Conservation (phyloP, 805 yeast species). For the Ogataea sp. region DNA sequence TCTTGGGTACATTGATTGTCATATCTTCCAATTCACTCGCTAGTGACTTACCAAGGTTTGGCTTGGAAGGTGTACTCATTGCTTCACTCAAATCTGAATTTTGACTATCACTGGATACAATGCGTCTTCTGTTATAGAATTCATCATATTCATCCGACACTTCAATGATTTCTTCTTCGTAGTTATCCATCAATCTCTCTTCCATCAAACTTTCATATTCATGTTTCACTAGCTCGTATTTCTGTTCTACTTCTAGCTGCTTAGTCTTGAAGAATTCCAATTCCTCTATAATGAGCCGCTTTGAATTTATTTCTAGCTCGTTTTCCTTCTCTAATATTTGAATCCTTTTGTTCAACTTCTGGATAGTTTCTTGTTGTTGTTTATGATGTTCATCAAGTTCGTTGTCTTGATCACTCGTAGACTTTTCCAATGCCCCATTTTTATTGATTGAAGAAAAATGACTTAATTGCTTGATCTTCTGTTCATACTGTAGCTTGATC, state of each 20-base stretch:
- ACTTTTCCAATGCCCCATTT: too few relatives aligned
- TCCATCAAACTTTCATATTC: slow-evolving; percentile 21
- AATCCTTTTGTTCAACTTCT: slow-evolving; percentile 17
- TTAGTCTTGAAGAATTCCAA: slow-evolving; percentile 39
- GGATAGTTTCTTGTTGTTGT: slow-evolving; percentile 12
- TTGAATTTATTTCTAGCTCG: slow-evolving; percentile 46
- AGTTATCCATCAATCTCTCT: slow-evolving; percentile 7
- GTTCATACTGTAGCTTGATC: slow-evolving; percentile 17
- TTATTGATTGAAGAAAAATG: too few relatives aligned
- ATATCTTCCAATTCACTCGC: neutral
- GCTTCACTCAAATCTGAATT: neutral
- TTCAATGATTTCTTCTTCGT: neutral
- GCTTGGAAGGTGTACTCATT: neutral
- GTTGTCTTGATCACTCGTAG: slow-evolving; percentile 5
- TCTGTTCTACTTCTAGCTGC: slow-evolving; percentile 17
- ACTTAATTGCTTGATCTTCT: slow-evolving; percentile 15
- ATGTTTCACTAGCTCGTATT: slow-evolving; percentile 18
- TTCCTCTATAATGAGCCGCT: slow-evolving; percentile 45
- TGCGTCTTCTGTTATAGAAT: neutral
- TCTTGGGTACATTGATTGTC: neutral
- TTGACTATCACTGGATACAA: neutral
- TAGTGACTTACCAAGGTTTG: neutral
- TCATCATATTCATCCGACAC: neutral
- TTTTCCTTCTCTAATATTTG: slow-evolving; percentile 38
- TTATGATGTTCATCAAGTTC: slow-evolving; percentile 2